Conservation (phyloP, 371 early-diverging fungal genomes). For the Choanephora cucurbitarum region DNA sequence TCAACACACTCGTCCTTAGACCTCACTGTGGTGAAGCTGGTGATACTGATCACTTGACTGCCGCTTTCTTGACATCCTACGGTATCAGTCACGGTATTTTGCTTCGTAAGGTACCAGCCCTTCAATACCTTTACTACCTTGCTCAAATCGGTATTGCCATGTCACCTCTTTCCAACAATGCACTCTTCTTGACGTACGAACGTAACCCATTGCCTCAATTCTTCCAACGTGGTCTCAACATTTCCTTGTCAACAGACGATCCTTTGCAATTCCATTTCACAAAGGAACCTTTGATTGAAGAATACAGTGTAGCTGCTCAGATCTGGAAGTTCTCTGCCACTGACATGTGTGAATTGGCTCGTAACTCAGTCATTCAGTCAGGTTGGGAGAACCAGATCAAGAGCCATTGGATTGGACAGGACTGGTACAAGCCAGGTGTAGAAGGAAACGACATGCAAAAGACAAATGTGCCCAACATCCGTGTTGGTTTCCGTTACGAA, state of each 20-base stretch:
- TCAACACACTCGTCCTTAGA: conserved; percentile 93
- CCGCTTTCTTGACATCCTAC: conserved; percentile 90
- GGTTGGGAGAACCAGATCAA: conserved; percentile 93
- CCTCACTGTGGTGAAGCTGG: conserved; percentile 99
- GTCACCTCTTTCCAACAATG: conserved; percentile 99
- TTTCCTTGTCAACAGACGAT: conserved; percentile 97
- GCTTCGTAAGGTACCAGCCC: conserved; percentile 93
- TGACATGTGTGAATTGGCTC: conserved; percentile 98
- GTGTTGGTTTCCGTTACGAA: conserved; percentile 85
- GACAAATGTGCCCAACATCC: conserved; percentile 95
- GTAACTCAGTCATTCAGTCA: conserved; percentile 93
- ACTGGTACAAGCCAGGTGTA: conserved; percentile 77
- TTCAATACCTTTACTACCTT: conserved; percentile 97
- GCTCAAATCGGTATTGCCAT: conserved; percentile 97
- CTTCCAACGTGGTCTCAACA: conserved; percentile 96
- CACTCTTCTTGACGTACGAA: conserved; percentile 95
- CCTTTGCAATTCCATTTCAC: conserved; percentile 99
- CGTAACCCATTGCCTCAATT: conserved; percentile 95
- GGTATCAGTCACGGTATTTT: conserved; percentile 97
- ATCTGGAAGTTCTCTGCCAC: conserved; percentile 95
- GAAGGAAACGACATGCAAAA: conserved; percentile 91
- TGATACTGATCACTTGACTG: conserved; percentile 94
- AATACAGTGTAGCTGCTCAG: conserved; percentile 98
- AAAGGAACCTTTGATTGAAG: conserved; percentile 98
- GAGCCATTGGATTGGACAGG: conserved; percentile 91